Base-by-base conservation (phyloP, 495 filamentous ascomycete genomes). In the Achaetomiella virescens region DNA sequence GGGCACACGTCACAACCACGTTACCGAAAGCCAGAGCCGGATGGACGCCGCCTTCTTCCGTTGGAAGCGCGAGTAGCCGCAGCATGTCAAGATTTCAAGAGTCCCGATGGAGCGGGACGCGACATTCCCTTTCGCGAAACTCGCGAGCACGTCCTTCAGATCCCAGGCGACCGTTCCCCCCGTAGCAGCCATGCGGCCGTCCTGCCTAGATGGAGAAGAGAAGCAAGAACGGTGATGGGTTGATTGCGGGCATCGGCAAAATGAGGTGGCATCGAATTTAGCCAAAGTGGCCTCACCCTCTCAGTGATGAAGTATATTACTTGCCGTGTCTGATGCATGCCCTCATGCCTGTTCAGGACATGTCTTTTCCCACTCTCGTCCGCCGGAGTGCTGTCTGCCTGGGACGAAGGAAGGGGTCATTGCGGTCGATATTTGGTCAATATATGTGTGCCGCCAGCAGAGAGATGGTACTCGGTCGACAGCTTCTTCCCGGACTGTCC, bases 221-320 rank as follows among this genome's bases (percentile, higher is more conserved):
- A 55, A 52, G 27, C 54, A 58, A 54, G 44, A 29, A 48, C 38
- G 43, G 61, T 36, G 57, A 29, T 29, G 20, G 45, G 49, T 60
- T 63, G 57, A 57, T 61, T 62, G 54, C 48, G 55, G 57, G 55
- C 52, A 48, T 53, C 64, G 68, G 66, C 61, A 70, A 65, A 68
- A 70, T 56, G 24, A 51, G 49, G 20, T 40, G 61, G 50, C 51
- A 31, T 58, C 36, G 57, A 54, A 60, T 70, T 70, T 70, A 70
- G 61, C 68, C 68, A 69, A 59, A 69, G 66, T 69, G 66, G 21
- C 50, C 50, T 51, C 63, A 27, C 50, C 40, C 43, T 54, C 53
- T 65, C 41, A 59, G 49, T 61, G 61, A 58, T 57, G 59, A 61
- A 55, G 63, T 70, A 69, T 58, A 70, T 69, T 70, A 51, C 45